A percentile compares a stretch with the other conserved stretches of the same genome.
Conservation (phyloP, 1,139 yeast genomes). For the Geotrichum australiense region DNA sequence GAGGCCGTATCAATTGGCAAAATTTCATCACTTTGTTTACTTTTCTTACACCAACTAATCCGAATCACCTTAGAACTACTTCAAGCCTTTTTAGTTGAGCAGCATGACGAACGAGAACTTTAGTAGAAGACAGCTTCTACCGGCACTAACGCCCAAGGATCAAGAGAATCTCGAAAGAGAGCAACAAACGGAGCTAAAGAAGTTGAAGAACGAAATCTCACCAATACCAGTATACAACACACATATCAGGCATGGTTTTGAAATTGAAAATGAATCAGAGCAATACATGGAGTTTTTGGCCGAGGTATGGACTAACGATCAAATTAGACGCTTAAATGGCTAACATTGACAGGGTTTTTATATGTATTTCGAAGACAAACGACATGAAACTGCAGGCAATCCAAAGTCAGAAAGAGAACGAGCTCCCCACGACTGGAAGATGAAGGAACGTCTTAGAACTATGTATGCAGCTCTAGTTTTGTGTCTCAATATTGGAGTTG, state of each 20-base stretch:
- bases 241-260: constrained; percentile 65
- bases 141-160: not conserved
- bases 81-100: no score
- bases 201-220: constrained; percentile 8
- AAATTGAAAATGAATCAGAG: constrained; percentile 55
- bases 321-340: constrained; percentile 2
- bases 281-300: constrained; percentile 61
- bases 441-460: no score
- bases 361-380: constrained; percentile 78
- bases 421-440: no score
- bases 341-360: constrained; percentile 47
- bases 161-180: constrained; percentile 2
- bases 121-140: not conserved
- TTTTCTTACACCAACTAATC: no score
- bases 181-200: constrained; percentile 10
- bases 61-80: no score
- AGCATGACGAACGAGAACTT: not conserved
- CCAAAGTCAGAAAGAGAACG: constrained; percentile 52
- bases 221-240: constrained; percentile 24
- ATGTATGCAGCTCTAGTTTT: constrained; percentile 89
- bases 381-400: constrained; percentile 86
- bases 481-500: constrained; percentile 89
- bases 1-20: no score
- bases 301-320: constrained; percentile 28
- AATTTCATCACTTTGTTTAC: no score